Conservation (phyloP, 192 early-diverging fungal species). For the Backusella mclennaniae region DNA sequence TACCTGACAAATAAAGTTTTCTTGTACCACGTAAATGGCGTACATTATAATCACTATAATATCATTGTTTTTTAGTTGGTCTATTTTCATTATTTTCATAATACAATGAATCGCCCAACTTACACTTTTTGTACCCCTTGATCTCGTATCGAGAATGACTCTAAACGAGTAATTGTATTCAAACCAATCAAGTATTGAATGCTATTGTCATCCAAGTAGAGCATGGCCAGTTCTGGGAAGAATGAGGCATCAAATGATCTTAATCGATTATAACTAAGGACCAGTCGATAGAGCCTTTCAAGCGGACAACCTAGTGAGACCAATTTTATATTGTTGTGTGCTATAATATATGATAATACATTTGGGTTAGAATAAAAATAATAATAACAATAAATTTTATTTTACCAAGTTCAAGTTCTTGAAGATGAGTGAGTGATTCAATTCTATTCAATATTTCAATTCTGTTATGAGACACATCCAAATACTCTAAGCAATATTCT, state of each 20-base stretch:
- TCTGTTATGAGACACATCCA: constrained; percentile 45
- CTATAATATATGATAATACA: background rate
- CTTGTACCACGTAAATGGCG: constrained; percentile 14
- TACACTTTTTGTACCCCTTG: constrained; percentile 46
- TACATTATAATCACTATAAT: constrained; percentile 20
- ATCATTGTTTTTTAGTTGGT: background rate
- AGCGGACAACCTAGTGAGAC: constrained; percentile 39
- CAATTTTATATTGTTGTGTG: constrained; percentile 39
- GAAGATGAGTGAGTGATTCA: constrained; percentile 34
- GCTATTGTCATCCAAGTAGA: constrained; percentile 49
- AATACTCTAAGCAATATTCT: constrained; percentile 33
- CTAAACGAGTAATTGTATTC: constrained; percentile 31
- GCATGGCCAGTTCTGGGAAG: constrained; percentile 41
- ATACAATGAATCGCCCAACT: constrained; percentile 13
- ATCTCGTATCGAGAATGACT: constrained; percentile 44
- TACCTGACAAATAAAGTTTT: constrained; percentile 36
- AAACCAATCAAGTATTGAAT: constrained; percentile 37
- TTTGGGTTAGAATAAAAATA: no score
- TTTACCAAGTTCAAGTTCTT: constrained; percentile 43
- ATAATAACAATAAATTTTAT: no score
- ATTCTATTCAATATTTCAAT: constrained; percentile 40
- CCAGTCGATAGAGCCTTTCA: constrained; percentile 31
- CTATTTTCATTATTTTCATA: constrained; percentile 5
- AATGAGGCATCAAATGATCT: constrained; percentile 34
- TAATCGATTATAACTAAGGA: constrained; percentile 43